phyloP scores from a whole-genome alignment of 192 early-diverging fungal genomes.

The Mortierella antarctica region DNA sequence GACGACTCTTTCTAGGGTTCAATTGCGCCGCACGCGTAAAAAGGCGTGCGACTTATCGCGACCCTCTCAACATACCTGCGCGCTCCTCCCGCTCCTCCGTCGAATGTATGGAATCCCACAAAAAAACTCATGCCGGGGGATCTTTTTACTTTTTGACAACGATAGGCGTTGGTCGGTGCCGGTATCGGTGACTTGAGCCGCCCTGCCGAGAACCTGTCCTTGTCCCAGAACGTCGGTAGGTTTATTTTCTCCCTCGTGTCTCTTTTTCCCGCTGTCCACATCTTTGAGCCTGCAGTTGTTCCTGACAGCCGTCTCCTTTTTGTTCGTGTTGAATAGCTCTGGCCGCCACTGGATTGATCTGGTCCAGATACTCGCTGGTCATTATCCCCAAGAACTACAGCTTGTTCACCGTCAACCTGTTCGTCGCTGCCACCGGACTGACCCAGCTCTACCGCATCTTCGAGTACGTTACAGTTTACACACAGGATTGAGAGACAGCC shows the following conservation, averaged over 20 bases:
- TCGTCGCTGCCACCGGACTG: conserved; percentile 90
- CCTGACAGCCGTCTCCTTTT: neutral
- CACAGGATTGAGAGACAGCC: neutral
- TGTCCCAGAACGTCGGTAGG: conserved; percentile 81
- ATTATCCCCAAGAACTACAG: conserved; percentile 95
- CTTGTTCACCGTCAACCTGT: conserved; percentile 92
- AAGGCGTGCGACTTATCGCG: no score
- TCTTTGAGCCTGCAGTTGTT: neutral
- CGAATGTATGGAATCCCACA: no score
- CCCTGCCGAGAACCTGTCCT: conserved; percentile 90
- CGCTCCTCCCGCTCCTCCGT: no score
- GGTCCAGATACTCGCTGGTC: conserved; percentile 95
- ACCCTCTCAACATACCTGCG: no score
- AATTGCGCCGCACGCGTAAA: no score
- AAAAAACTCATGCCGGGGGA: no score
- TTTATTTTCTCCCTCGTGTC: conserved; percentile 5
- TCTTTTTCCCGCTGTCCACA: neutral
- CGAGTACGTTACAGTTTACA: conserved; percentile 58
- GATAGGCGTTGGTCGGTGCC: conserved; percentile 89
- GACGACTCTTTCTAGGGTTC: no score
- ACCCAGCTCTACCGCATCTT: conserved; percentile 89
- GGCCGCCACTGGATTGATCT: conserved; percentile 94
- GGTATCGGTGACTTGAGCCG: conserved; percentile 90
- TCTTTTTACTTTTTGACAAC: neutral
- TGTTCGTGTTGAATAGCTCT: conserved; percentile 65